A percentile compares a stretch with the other conserved stretches of the same genome.
phyloP scores from a whole-genome alignment of 495 filamentous ascomycete species.

The Hypoxylon lienhwacheense region DNA sequence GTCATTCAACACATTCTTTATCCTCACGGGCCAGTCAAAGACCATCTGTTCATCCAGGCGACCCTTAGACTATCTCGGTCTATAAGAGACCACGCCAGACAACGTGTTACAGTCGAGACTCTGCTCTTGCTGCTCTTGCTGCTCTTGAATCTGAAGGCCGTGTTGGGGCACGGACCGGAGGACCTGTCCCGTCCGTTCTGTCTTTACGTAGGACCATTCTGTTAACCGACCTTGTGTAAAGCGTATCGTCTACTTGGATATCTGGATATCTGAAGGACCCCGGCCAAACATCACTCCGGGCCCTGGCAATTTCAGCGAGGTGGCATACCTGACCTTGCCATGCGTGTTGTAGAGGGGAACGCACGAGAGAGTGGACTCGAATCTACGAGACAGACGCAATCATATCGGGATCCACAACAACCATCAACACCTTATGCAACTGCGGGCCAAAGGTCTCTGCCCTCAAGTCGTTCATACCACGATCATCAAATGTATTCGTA shows the following conservation, averaged over 20 bases:
- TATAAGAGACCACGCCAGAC: conserved; percentile 46
- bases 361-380: conserved; percentile 72
- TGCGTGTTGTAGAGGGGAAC: conserved; percentile 72
- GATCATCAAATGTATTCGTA: conserved; percentile 26
- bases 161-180: conserved; percentile 9
- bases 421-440: conserved; percentile 31
- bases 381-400: conserved; percentile 55
- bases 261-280: conserved; percentile 41
- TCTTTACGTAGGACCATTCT: conserved; percentile 32
- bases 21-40: conserved; percentile 32
- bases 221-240: conserved; percentile 35
- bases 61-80: conserved; percentile 49
- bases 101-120: conserved; percentile 40
- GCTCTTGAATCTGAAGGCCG: neutral
- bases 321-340: conserved; percentile 75
- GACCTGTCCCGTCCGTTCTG: conserved; percentile 16
- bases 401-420: conserved; percentile 39
- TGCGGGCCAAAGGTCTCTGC: conserved; percentile 37
- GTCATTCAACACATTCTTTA: conserved; percentile 20
- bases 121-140: neutral
- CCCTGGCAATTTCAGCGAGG: conserved; percentile 74
- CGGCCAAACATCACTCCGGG: conserved; percentile 68
- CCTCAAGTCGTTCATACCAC: conserved; percentile 34
- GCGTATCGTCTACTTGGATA: too few species aligned
- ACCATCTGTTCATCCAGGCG: conserved; percentile 34